These are phyloP conservation scores for Trifolium fragiferum DNA, from an alignment of 306 rosid species.

Conservation along the genomic window DNA sequence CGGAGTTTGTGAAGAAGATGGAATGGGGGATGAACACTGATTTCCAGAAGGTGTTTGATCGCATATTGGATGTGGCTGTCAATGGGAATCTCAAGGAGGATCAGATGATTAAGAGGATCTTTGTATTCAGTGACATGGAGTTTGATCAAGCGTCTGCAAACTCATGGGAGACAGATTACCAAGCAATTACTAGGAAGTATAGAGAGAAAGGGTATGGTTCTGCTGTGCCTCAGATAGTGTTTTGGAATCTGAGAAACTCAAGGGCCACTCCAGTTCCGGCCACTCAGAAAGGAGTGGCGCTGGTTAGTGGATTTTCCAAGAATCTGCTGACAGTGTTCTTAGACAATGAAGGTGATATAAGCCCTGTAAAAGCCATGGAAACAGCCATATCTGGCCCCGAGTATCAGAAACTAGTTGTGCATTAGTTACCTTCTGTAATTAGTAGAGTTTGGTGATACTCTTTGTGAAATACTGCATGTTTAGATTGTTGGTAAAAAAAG, in stretches of 20 bases:
- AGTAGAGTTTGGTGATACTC: not conserved
- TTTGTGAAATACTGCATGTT: no score
- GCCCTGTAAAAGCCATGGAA: conserved; percentile 49
- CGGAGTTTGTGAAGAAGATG: conserved; percentile 47
- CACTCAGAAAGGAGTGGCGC: conserved; percentile 67
- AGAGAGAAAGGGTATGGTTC: conserved; percentile 55
- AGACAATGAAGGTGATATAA: conserved; percentile 54
- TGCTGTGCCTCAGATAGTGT: conserved; percentile 67
- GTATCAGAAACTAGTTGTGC: conserved; percentile 53
- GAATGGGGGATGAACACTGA: conserved; percentile 54
- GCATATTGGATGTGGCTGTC: conserved; percentile 57
- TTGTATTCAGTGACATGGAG: conserved; percentile 67
- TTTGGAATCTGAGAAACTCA: conserved; percentile 72
- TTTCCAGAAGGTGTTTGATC: conserved; percentile 72
- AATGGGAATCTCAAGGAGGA: conserved; percentile 58
- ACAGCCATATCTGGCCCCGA: conserved; percentile 54
- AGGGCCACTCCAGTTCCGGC: conserved; percentile 55
- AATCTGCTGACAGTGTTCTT: conserved; percentile 65
- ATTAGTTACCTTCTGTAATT: conserved; percentile 33
- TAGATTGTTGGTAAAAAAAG: no score
- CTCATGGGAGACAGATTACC: conserved; percentile 73
- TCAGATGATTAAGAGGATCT: conserved; percentile 65
- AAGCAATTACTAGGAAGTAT: conserved; percentile 59
- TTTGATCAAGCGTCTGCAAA: conserved; percentile 42
- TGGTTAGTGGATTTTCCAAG: conserved; percentile 79